These are phyloP conservation scores for Blastobotrys robertii DNA, from an alignment of 805 yeast genomes.

Conservation along the genomic window DNA sequence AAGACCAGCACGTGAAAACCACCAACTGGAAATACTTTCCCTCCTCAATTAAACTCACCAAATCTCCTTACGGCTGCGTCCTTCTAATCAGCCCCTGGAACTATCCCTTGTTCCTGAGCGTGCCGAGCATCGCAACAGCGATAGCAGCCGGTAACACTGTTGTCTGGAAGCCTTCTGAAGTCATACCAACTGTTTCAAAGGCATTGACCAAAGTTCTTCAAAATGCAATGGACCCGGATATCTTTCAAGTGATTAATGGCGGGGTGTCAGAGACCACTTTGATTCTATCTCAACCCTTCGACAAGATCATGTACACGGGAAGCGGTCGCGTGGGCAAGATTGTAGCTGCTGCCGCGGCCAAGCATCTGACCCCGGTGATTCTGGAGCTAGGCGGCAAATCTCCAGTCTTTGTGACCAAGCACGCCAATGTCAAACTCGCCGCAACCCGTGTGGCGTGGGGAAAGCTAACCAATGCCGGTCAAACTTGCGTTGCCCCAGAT, in stretches of 20 bases:
- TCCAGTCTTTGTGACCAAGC: conserved; percentile 61
- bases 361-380: conserved; percentile 66
- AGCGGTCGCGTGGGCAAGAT: conserved; percentile 65
- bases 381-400: conserved; percentile 91
- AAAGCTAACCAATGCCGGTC: conserved; percentile 76
- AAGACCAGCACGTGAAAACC: conserved; percentile 31
- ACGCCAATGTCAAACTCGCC: conserved; percentile 31
- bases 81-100: conserved; percentile 74
- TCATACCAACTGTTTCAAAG: conserved; percentile 50
- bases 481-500: conserved; percentile 86
- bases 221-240: conserved; percentile 44
- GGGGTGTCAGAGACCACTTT: conserved; percentile 52
- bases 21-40: conserved; percentile 14
- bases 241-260: conserved; percentile 60
- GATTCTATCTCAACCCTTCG: conserved; percentile 56
- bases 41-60: conserved; percentile 20
- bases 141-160: conserved; percentile 80
- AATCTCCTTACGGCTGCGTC: conserved; percentile 48
- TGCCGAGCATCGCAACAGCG: conserved; percentile 67
- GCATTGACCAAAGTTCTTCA: conserved; percentile 46
- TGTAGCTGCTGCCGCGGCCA: conserved; percentile 72
- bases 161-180: conserved; percentile 66
- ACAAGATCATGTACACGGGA: conserved; percentile 83
- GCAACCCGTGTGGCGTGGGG: conserved; percentile 70
- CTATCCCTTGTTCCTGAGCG: conserved; percentile 57